A percentile compares a stretch with the other conserved stretches of the same genome.
Conservation (phyloP, 352 stramenopile genomes). For the Phytophthora cactorum region DNA sequence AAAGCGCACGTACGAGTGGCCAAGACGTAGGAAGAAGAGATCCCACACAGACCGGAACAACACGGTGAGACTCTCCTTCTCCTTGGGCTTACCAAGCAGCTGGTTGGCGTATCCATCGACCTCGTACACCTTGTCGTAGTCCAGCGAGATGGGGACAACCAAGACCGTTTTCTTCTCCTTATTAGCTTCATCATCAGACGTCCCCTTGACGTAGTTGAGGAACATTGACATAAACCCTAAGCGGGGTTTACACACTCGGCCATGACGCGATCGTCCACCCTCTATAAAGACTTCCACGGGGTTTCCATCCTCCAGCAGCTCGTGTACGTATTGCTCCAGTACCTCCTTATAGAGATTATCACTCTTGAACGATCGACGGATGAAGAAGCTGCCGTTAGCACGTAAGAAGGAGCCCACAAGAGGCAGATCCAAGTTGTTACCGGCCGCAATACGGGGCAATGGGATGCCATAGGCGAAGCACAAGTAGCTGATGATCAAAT, state of each 20-base stretch:
- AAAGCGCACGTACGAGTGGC: slow-evolving; percentile 89
- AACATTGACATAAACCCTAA: slow-evolving; percentile 83
- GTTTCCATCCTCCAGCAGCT: slow-evolving; percentile 80
- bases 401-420: slow-evolving; percentile 84
- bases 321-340: slow-evolving; percentile 85
- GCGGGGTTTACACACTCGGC: slow-evolving; percentile 74
- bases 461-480: slow-evolving; percentile 90
- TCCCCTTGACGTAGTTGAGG: slow-evolving; percentile 53
- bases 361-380: slow-evolving; percentile 79
- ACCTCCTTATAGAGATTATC: slow-evolving; percentile 87
- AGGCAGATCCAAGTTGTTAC: slow-evolving; percentile 89
- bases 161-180: slow-evolving; percentile 57
- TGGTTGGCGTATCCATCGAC: slow-evolving; percentile 89
- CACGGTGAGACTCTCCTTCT: slow-evolving; percentile 76
- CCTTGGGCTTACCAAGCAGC: slow-evolving; percentile 85
- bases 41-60: slow-evolving; percentile 80
- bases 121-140: slow-evolving; percentile 92
- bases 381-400: slow-evolving; percentile 91
- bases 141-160: slow-evolving; percentile 87
- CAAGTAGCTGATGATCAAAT: slow-evolving; percentile 91
- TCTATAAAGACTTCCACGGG: slow-evolving; percentile 92
- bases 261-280: slow-evolving; percentile 83
- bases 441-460: slow-evolving; percentile 82
- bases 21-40: slow-evolving; percentile 75
- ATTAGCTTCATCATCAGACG: slow-evolving; percentile 19